phyloP scores from a whole-genome alignment of 2,329 filamentous ascomycete genomes.

The Neonectria ditissima region DNA sequence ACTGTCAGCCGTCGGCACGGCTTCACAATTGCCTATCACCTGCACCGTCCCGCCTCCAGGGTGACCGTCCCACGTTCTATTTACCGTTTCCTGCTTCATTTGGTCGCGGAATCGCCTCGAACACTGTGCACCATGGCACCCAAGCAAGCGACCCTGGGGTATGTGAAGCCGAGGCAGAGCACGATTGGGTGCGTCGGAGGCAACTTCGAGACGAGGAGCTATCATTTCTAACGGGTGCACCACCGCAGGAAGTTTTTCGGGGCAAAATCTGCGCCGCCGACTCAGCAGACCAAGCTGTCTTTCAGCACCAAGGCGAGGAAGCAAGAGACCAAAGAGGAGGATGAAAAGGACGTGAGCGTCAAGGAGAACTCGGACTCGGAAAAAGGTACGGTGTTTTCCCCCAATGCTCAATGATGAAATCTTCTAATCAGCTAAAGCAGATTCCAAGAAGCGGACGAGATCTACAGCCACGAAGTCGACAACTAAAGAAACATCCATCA shows the following conservation, averaged over 20 bases:
- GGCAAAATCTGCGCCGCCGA: conserved; percentile 64
- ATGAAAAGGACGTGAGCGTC: conserved; percentile 39
- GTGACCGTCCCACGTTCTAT: conserved; percentile 19
- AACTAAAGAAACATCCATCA: conserved; percentile 37
- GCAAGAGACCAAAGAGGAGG: conserved; percentile 48
- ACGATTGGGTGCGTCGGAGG: conserved; percentile 74
- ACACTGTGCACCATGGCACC: conserved; percentile 56
- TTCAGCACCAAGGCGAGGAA: conserved; percentile 73
- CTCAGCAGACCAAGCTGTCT: conserved; percentile 82
- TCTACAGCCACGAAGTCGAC: conserved; percentile 28
- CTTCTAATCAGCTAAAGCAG: conserved; percentile 41
- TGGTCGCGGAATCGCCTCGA: conserved; percentile 14
- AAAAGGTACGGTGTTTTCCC: conserved; percentile 48
- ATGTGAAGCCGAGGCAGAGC: conserved; percentile 80
- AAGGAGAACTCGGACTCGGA: conserved; percentile 55
- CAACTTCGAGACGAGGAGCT: background rate
- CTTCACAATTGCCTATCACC: conserved; percentile 34
- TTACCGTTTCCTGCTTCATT: conserved; percentile 19
- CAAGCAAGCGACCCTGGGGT: conserved; percentile 90
- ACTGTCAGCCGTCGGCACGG: conserved; percentile 38
- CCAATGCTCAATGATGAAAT: conserved; percentile 10
- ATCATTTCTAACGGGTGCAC: conserved; percentile 13
- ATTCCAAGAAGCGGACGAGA: conserved; percentile 61
- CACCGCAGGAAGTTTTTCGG: conserved; percentile 84
- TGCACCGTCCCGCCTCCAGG: conserved; percentile 29